phyloP scores from a whole-genome alignment of 192 early-diverging fungal species.

The Powellomyces hirtus region DNA sequence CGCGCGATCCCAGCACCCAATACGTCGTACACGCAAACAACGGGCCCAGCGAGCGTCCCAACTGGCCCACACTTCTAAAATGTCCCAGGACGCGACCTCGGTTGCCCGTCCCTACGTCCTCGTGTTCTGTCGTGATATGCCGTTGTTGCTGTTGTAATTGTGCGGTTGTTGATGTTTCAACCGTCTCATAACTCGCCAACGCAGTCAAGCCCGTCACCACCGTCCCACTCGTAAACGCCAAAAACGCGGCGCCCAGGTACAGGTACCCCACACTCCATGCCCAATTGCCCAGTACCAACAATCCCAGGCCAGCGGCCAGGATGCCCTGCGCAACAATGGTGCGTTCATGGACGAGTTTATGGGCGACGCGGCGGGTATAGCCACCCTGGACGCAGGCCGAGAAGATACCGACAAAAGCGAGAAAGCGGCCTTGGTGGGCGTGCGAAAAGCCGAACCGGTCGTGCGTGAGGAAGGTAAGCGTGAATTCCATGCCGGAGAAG shows the following conservation, averaged over 20 bases:
- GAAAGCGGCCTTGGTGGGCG: slow-evolving; percentile 79
- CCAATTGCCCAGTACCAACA: slow-evolving; percentile 57
- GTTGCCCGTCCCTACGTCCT: slow-evolving; percentile 31
- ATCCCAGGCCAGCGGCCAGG: slow-evolving; percentile 60
- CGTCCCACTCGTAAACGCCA: slow-evolving; percentile 91
- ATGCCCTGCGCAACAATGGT: slow-evolving; percentile 78
- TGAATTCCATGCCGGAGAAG: slow-evolving; percentile 99
- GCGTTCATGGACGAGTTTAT: slow-evolving; percentile 63
- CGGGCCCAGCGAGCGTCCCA: slow-evolving; percentile 87
- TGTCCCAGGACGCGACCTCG: slow-evolving; percentile 73
- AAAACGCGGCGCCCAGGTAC: slow-evolving; percentile 75
- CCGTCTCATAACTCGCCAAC: slow-evolving; percentile 52
- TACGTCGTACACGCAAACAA: slow-evolving; percentile 82
- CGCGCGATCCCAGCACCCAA: slow-evolving; percentile 60
- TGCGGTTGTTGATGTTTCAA: too few relatives aligned
- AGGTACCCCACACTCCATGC: slow-evolving; percentile 39
- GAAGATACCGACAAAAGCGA: slow-evolving; percentile 84
- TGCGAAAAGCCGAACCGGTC: slow-evolving; percentile 85
- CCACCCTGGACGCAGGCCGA: slow-evolving; percentile 91
- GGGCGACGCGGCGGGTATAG: slow-evolving; percentile 77
- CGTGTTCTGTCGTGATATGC: neutral
- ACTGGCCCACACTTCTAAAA: slow-evolving; percentile 85
- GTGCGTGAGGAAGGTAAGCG: slow-evolving; percentile 92
- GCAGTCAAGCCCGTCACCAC: slow-evolving; percentile 90
- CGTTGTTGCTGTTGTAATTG: neutral